Conservation (phyloP, 768 basidiomycete species). For the Saitozyma podzolica region DNA sequence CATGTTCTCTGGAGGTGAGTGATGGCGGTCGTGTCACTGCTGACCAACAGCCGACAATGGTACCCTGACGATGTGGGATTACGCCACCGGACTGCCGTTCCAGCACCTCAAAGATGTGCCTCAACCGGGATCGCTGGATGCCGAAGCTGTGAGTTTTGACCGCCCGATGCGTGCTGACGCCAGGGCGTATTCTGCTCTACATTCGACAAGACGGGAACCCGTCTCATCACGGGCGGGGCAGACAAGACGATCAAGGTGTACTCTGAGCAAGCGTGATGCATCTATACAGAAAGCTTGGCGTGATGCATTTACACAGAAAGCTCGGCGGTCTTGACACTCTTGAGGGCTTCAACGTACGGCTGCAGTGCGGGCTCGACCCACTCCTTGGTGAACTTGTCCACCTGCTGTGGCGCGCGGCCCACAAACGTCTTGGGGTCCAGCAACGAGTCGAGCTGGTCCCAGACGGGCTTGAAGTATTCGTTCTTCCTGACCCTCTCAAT, state of each 20-base stretch:
- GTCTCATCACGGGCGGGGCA: constrained; percentile 85
- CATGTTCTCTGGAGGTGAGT: constrained; percentile 90
- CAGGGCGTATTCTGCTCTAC: constrained; percentile 90
- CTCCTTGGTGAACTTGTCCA: constrained; percentile 78
- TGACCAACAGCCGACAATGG: constrained; percentile 77
- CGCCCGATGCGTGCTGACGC: constrained; percentile 8
- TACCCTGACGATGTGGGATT: constrained; percentile 89
- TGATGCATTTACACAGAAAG: constrained; percentile 51
- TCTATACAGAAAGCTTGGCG: constrained; percentile 54
- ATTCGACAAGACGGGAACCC: constrained; percentile 91
- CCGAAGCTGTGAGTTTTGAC: constrained; percentile 64
- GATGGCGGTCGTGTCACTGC: neutral
- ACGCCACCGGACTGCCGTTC: constrained; percentile 88
- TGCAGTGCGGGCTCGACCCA: constrained; percentile 82
- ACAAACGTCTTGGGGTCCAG: constrained; percentile 86
- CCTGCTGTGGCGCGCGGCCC: constrained; percentile 92
- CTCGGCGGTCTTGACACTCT: constrained; percentile 53
- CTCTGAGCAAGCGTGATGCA: constrained; percentile 40
- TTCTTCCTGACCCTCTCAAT: constrained; percentile 80
- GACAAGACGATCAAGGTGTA: constrained; percentile 93
- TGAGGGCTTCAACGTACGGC: constrained; percentile 52
- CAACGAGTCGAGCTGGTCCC: constrained; percentile 70
- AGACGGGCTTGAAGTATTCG: constrained; percentile 87
- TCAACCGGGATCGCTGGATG: constrained; percentile 96
- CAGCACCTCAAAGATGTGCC: constrained; percentile 91